Conservation (phyloP, 805 yeast species). For the Wickerhamiella cacticola region DNA sequence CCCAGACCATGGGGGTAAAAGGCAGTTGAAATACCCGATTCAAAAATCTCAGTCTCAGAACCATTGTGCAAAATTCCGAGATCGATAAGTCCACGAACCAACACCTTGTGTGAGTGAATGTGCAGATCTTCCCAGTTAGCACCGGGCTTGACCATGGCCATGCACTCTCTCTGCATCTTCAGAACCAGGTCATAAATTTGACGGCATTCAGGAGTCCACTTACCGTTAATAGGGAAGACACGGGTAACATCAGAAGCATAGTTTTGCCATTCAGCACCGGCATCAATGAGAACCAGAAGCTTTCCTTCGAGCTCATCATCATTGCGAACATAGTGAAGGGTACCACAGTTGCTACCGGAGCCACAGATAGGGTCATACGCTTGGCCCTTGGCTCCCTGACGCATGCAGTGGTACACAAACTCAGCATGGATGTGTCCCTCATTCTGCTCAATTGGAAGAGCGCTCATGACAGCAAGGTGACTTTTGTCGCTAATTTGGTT, state of each 20-base stretch:
- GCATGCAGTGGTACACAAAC: conserved; percentile 79
- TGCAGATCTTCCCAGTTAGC: conserved; percentile 79
- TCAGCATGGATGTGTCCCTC: conserved; percentile 95
- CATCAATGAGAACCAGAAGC: conserved; percentile 71
- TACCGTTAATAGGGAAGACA: conserved; percentile 84
- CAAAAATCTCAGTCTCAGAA: conserved; percentile 53
- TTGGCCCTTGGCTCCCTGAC: conserved; percentile 84
- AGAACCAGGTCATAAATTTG: conserved; percentile 67
- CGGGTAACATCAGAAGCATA: conserved; percentile 92
- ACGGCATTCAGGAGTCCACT: conserved; percentile 79
- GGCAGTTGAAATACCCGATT: conserved; percentile 57
- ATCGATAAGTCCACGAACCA: conserved; percentile 56
- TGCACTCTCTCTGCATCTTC: conserved; percentile 68
- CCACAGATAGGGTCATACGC: conserved; percentile 96
- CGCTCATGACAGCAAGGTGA: conserved; percentile 86
- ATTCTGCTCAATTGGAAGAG: conserved; percentile 69
- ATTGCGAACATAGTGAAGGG: conserved; percentile 79
- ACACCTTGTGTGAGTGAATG: conserved; percentile 59
- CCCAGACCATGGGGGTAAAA: conserved; percentile 96
- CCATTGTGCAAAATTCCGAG: conserved; percentile 60
- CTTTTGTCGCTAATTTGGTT: conserved; percentile 75
- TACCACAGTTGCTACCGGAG: conserved; percentile 81
- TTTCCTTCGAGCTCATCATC: conserved; percentile 50
- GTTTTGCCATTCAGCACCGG: conserved; percentile 94
- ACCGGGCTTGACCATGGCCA: conserved; percentile 70